phyloP scores from a whole-genome alignment of 140 eudicot species.

The Senecio squalidus region DNA sequence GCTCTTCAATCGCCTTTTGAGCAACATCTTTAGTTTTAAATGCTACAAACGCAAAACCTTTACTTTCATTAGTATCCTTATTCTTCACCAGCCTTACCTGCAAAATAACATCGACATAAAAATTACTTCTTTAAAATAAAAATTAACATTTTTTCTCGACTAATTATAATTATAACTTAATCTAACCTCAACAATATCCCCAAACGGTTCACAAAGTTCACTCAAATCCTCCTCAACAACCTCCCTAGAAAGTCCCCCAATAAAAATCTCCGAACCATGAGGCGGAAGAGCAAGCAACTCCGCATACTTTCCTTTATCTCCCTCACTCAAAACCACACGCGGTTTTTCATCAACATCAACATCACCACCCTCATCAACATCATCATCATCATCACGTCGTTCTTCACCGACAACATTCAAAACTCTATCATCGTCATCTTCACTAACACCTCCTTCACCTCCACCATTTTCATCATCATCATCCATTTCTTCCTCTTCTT shows the following conservation, averaged over 20 bases:
- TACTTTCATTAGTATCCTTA: slow-evolving; percentile 86
- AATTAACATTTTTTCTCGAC: background rate
- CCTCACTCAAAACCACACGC: slow-evolving; percentile 28
- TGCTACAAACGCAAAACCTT: slow-evolving; percentile 96
- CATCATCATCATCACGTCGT: slow-evolving; percentile 40
- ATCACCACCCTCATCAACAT: slow-evolving; percentile 40
- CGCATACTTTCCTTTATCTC: slow-evolving; percentile 39
- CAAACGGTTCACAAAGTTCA: slow-evolving; percentile 81
- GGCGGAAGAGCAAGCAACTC: slow-evolving; percentile 90
- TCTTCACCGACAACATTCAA: slow-evolving; percentile 37
- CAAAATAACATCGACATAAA: background rate
- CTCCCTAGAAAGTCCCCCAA: slow-evolving; percentile 90
- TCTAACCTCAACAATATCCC: slow-evolving; percentile 88
- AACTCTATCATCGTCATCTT: slow-evolving; percentile 43
- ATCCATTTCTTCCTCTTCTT: background rate
- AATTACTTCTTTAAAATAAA: background rate
- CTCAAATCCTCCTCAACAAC: slow-evolving; percentile 77
- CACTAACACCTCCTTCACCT: slow-evolving; percentile 71
- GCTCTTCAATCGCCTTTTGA: slow-evolving; percentile 89
- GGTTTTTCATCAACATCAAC: slow-evolving; percentile 40
- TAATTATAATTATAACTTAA: background rate
- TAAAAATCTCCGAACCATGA: slow-evolving; percentile 86
- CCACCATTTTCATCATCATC: slow-evolving; percentile 38
- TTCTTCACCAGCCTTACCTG: slow-evolving; percentile 87
- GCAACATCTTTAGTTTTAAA: slow-evolving; percentile 82